These are phyloP conservation scores for Combretum micranthum DNA, from an alignment of 345 rosid genomes.

Conservation along the genomic window DNA sequence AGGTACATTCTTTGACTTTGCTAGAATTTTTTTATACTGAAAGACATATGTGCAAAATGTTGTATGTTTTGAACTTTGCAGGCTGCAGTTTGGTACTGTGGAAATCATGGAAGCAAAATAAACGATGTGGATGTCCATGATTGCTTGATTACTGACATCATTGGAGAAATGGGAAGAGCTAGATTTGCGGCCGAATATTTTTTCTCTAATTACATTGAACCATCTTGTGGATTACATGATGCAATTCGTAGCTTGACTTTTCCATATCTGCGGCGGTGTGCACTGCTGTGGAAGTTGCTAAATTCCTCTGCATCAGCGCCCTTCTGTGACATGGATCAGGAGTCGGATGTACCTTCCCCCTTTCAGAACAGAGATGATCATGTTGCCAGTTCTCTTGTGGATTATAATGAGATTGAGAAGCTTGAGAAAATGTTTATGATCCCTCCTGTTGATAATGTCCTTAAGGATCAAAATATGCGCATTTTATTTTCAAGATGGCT, in stretches of 20 bases:
- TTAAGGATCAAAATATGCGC: conserved; percentile 43
- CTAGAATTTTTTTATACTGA: conserved; percentile 2
- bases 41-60: not conserved
- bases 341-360: conserved; percentile 21
- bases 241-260: conserved; percentile 55
- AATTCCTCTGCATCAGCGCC: conserved; percentile 47
- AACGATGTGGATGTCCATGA: conserved; percentile 26
- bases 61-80: conserved; percentile 31
- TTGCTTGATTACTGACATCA: conserved; percentile 48
- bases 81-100: conserved; percentile 53
- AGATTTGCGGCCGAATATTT: conserved; percentile 42
- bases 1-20: conserved; percentile 42
- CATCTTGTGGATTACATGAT: conserved; percentile 38
- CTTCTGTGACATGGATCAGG: conserved; percentile 31
- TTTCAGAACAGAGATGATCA: not conserved
- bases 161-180: conserved; percentile 37
- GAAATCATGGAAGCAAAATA: conserved; percentile 24
- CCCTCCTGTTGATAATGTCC: conserved; percentile 49
- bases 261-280: conserved; percentile 92
- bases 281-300: conserved; percentile 76
- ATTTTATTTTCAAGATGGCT: conserved; percentile 55
- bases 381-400: conserved; percentile 37
- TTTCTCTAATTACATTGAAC: conserved; percentile 39
- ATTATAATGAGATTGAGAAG: conserved; percentile 52
- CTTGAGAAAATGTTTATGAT: conserved; percentile 74